Evolutionary conservation across 1,139 yeast genomes (phyloP).

Genomic region (Kurtzmaniella quercitrusa): DNA sequence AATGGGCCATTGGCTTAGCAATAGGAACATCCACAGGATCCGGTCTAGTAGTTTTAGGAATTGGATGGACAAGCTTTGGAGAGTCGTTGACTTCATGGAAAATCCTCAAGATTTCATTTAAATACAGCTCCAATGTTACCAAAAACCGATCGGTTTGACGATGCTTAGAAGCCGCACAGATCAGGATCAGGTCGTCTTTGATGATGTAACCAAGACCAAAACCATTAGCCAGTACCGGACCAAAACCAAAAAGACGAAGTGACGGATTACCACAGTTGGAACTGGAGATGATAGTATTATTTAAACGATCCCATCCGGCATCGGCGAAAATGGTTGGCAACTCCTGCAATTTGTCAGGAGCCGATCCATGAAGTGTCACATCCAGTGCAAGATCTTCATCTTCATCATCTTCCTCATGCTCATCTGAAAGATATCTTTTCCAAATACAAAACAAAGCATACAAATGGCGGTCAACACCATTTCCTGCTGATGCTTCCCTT

Average conservation of each 20-base stretch:
- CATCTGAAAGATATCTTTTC: slow-evolving; percentile 61
- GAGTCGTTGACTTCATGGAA: slow-evolving; percentile 39
- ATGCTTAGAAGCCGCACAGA: slow-evolving; percentile 87
- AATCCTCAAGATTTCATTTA: slow-evolving; percentile 58
- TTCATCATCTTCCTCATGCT: slow-evolving; percentile 5
- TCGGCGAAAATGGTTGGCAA: slow-evolving; percentile 63
- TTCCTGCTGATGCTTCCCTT: slow-evolving; percentile 64
- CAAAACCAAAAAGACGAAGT: slow-evolving; percentile 82
- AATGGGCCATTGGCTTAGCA: neutral
- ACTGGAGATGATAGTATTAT: slow-evolving; percentile 46
- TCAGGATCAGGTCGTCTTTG: slow-evolving; percentile 77
- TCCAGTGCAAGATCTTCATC: slow-evolving; percentile 7
- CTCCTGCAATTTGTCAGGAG: slow-evolving; percentile 16
- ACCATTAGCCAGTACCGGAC: slow-evolving; percentile 87
- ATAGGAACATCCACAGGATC: neutral
- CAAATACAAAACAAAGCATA: slow-evolving; percentile 86
- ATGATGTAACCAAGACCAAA: slow-evolving; percentile 91
- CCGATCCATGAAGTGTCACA: slow-evolving; percentile 4
- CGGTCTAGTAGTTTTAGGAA: neutral
- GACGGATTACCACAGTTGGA: slow-evolving; percentile 76
- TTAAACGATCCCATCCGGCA: slow-evolving; percentile 59
- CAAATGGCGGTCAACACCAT: slow-evolving; percentile 87
- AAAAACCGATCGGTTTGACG: slow-evolving; percentile 83
- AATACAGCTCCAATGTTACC: slow-evolving; percentile 66
- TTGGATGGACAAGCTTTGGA: slow-evolving; percentile 3